Percentiles rank a stretch among this genome's conserved stretches.
Evolutionary conservation across 257 asterid species (phyloP).

Genomic region (Ocimum tenuiflorum): DNA sequence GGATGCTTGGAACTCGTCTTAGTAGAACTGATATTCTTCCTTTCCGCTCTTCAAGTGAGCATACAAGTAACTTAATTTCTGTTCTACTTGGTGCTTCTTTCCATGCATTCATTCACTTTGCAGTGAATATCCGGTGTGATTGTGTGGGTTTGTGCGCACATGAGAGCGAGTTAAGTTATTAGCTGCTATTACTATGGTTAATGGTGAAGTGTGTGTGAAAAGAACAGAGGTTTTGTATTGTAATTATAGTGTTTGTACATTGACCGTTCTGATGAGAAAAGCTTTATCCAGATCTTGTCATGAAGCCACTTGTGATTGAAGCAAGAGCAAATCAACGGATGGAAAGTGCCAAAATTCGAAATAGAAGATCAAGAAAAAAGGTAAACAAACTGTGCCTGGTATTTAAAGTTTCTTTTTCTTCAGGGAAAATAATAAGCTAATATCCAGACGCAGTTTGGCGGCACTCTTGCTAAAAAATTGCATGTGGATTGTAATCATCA

Average conservation of each 20-base stretch:
- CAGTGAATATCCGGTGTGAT: too few species aligned
- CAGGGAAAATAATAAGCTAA: too few species aligned
- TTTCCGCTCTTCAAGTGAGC: slow-evolving; percentile 35
- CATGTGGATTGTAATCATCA: too few species aligned
- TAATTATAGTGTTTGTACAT: not conserved
- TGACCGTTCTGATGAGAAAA: not conserved
- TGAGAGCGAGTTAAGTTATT: too few species aligned
- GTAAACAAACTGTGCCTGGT: slow-evolving; percentile 17
- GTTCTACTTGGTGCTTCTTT: not conserved
- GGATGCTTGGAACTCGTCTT: slow-evolving; percentile 39
- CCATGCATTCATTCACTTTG: not conserved
- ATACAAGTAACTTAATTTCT: not conserved
- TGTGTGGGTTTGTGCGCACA: too few species aligned
- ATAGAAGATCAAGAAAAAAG: slow-evolving; percentile 62
- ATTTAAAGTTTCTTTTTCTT: too few species aligned
- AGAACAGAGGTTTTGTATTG: too few species aligned
- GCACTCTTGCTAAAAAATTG: too few species aligned
- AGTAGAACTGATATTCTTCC: slow-evolving; percentile 22
- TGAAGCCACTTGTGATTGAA: slow-evolving; percentile 49
- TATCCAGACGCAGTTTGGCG: too few species aligned
- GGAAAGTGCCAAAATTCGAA: slow-evolving; percentile 58
- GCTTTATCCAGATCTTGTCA: slow-evolving; percentile 22
- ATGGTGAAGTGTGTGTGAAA: not conserved
- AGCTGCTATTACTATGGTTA: not conserved
- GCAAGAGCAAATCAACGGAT: slow-evolving; percentile 53